A percentile compares a stretch with the other conserved stretches of the same genome.
These are phyloP conservation scores for Piromyces sp. DNA, from an alignment of 192 early-diverging fungal species.

Conservation along the genomic window DNA sequence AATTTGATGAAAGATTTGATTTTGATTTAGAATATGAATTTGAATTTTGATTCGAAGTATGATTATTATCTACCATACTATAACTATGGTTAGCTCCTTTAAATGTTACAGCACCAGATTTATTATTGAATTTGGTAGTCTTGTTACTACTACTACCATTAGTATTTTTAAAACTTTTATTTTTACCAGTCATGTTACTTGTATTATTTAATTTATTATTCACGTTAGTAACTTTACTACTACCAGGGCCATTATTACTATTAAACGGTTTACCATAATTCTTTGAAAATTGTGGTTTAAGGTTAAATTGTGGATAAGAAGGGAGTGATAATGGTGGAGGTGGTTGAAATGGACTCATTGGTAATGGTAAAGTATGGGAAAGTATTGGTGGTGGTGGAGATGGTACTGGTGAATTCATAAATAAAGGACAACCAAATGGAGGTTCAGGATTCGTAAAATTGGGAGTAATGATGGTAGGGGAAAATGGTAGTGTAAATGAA, in stretches of 20 bases:
- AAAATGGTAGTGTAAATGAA: neutral
- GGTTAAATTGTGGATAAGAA: neutral
- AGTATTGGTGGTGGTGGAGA: neutral
- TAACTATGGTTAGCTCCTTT: too few relatives aligned
- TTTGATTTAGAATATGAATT: neutral
- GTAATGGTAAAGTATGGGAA: neutral
- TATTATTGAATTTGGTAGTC: too few relatives aligned
- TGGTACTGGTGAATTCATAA: neutral
- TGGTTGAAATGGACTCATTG: neutral
- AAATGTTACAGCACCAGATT: too few relatives aligned
- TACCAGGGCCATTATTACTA: neutral
- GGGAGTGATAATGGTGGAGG: neutral
- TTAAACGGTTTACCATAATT: neutral
- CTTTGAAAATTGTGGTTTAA: neutral
- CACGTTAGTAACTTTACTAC: too few relatives aligned
- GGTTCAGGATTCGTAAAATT: neutral
- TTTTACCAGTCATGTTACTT: too few relatives aligned
- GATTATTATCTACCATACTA: neutral
- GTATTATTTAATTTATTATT: too few relatives aligned
- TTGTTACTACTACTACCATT: neutral
- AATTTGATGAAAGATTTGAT: too few relatives aligned
- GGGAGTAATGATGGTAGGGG: neutral
- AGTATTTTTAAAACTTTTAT: neutral
- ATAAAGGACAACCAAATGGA: neutral
- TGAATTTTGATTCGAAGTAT: neutral